Evolutionary conservation across 2,329 filamentous ascomycete species (phyloP).

Genomic region (Fusarium sp.): DNA sequence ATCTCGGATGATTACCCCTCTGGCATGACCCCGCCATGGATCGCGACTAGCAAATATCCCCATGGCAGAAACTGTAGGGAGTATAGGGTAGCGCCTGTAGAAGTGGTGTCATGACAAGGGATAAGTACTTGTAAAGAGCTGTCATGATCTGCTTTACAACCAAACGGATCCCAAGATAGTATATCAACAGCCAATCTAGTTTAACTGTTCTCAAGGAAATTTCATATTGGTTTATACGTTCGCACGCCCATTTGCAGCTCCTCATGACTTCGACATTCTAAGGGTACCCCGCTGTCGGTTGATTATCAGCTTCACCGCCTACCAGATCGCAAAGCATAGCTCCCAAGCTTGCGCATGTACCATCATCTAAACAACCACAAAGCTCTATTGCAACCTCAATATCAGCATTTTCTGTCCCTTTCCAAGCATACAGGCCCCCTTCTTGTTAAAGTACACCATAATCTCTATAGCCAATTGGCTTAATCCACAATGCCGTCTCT

Average conservation of each 20-base stretch:
- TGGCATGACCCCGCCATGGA: slow-evolving; percentile 40
- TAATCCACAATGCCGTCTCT: slow-evolving; percentile 55
- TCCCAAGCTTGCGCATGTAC: neutral
- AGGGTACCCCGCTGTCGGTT: neutral
- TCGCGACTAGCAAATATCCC: neutral
- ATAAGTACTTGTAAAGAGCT: neutral
- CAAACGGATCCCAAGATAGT: neutral
- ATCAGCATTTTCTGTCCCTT: neutral
- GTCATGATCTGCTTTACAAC: slow-evolving; percentile 7
- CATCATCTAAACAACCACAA: neutral
- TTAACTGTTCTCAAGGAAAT: neutral
- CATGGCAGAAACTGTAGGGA: neutral
- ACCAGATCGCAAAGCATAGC: neutral
- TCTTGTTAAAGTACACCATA: neutral
- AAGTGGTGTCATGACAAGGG: slow-evolving; percentile 14
- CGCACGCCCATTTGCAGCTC: neutral
- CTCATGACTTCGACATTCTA: neutral
- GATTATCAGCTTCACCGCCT: slow-evolving; percentile 21
- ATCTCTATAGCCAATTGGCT: neutral
- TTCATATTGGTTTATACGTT: neutral
- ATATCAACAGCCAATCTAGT: too few relatives aligned
- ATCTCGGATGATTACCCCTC: slow-evolving; percentile 32
- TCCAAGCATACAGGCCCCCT: neutral
- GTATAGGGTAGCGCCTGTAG: slow-evolving; percentile 6
- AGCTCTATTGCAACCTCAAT: neutral